phyloP scores from a whole-genome alignment of 345 rosid species.

The Triadica sebifera region DNA sequence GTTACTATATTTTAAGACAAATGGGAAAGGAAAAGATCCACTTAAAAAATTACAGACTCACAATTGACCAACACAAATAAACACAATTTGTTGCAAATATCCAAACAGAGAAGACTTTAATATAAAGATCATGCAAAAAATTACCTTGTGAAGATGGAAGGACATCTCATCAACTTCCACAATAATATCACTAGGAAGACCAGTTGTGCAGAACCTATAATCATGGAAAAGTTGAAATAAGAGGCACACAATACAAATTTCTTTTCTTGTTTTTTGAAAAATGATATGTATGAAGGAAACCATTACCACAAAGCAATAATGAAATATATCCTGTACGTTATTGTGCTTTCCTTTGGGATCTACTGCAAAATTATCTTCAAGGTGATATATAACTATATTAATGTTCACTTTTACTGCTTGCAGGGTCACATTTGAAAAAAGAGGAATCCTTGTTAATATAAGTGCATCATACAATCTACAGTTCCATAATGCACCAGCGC shows the following conservation, averaged over 20 bases:
- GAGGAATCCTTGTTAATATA: too few species aligned
- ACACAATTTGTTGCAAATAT: not conserved
- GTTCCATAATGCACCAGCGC: not conserved
- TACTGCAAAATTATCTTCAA: not conserved
- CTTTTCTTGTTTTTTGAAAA: not conserved
- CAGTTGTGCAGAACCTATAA: slow-evolving; percentile 90
- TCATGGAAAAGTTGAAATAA: not conserved
- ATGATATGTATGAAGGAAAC: not conserved
- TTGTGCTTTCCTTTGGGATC: not conserved
- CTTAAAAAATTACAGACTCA: not conserved
- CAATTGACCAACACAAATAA: not conserved
- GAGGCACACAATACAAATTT: slow-evolving; percentile 8
- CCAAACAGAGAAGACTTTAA: not conserved
- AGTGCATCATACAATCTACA: not conserved
- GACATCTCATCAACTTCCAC: slow-evolving; percentile 95
- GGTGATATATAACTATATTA: not conserved
- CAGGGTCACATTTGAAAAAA: not conserved
- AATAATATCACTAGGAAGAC: slow-evolving; percentile 86
- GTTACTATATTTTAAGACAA: not conserved
- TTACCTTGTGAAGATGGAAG: slow-evolving; percentile 98
- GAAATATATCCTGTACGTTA: not conserved
- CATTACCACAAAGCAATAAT: not conserved
- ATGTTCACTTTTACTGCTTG: not conserved
- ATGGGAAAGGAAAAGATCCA: not conserved
- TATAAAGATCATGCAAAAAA: not conserved